A percentile compares a stretch with the other conserved stretches of the same genome.
phyloP scores from a whole-genome alignment of 1,284 basidiomycete genomes.

The Pascua guehoae region DNA sequence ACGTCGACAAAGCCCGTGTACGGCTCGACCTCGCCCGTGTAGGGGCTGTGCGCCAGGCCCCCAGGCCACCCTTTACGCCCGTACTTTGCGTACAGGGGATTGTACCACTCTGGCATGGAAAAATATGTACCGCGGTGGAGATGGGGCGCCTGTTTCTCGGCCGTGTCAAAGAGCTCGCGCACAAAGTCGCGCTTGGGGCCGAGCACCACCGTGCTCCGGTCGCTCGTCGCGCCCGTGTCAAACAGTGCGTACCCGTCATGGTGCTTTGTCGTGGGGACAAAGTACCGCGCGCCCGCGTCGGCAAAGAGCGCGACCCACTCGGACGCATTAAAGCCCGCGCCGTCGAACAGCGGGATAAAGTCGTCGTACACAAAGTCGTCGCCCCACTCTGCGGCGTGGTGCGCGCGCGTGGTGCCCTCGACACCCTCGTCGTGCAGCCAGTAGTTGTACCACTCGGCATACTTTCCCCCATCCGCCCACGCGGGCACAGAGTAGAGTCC shows the following conservation, averaged over 20 bases:
- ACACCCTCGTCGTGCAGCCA: conserved; percentile 36
- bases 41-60: conserved; percentile 57
- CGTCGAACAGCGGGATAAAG: conserved; percentile 58
- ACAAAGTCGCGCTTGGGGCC: conserved; percentile 58
- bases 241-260: conserved; percentile 33
- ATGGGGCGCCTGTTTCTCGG: conserved; percentile 40
- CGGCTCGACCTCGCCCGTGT: conserved; percentile 56
- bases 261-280: conserved; percentile 26
- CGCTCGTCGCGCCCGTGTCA: conserved; percentile 50
- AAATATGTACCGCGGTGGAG: conserved; percentile 25
- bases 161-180: conserved; percentile 56
- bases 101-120: conserved; percentile 57
- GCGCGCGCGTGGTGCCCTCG: conserved; percentile 51
- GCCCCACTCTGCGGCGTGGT: conserved; percentile 57
- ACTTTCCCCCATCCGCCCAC: conserved; percentile 39
- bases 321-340: conserved; percentile 56
- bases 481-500: conserved; percentile 39
- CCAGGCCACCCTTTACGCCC: conserved; percentile 56
- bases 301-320: conserved; percentile 59
- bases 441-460: conserved; percentile 58
- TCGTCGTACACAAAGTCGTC: conserved; percentile 57
- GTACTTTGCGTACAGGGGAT: conserved; percentile 57
- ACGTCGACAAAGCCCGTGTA: conserved; percentile 58
- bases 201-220: conserved; percentile 55
- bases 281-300: conserved; percentile 60